Percentiles rank a stretch among this genome's conserved stretches.
phyloP scores from a whole-genome alignment of 306 rosid species.

The Urtica urens region DNA sequence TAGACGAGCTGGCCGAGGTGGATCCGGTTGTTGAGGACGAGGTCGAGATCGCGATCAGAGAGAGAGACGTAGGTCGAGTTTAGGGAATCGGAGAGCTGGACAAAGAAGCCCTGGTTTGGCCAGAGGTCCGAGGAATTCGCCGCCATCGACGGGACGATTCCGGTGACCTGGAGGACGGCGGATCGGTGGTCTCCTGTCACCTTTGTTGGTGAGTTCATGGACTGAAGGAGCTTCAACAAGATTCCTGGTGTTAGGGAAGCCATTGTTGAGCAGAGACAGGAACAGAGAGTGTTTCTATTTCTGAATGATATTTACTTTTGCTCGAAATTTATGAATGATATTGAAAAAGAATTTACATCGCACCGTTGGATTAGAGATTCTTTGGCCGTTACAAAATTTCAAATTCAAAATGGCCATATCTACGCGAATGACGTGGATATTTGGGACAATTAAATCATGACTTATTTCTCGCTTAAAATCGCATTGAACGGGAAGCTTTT shows the following conservation, averaged over 20 bases:
- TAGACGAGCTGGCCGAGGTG: constrained; percentile 81
- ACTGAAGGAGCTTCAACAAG: constrained; percentile 63
- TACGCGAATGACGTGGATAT: too few species aligned
- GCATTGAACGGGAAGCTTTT: too few species aligned
- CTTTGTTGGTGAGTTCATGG: constrained; percentile 68
- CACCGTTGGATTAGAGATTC: background rate
- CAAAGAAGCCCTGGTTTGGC: constrained; percentile 79
- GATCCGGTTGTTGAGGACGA: constrained; percentile 75
- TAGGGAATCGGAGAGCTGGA: constrained; percentile 89
- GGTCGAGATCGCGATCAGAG: constrained; percentile 64
- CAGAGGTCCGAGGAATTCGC: constrained; percentile 79
- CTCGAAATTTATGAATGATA: background rate
- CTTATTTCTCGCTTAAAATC: too few species aligned
- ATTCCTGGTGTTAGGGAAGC: constrained; percentile 84
- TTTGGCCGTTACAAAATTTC: constrained; percentile 26
- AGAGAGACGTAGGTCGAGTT: constrained; percentile 88
- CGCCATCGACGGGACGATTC: constrained; percentile 82
- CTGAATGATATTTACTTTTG: background rate
- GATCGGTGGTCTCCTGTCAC: constrained; percentile 99
- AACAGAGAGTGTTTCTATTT: background rate
- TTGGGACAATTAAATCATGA: too few species aligned
- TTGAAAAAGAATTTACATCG: background rate
- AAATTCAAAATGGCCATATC: constrained; percentile 36
- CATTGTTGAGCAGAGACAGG: constrained; percentile 26
- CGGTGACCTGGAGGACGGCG: constrained; percentile 80